Percentiles rank a stretch among this genome's conserved stretches.
These are phyloP conservation scores for Rhodomyrtus tomentosa DNA, from an alignment of 345 rosid genomes.

Conservation along the genomic window DNA sequence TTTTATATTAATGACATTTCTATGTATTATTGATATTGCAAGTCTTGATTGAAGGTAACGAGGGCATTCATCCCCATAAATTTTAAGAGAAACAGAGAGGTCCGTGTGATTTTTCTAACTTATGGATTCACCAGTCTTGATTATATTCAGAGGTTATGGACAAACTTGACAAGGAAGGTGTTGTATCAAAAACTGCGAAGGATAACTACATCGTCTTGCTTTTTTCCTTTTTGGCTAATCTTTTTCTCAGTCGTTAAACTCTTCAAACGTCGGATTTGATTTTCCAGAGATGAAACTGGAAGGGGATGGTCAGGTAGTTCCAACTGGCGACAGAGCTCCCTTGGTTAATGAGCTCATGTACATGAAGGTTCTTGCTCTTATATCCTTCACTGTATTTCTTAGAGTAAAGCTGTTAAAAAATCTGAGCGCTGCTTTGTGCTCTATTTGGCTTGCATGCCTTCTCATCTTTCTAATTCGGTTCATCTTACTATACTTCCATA, in stretches of 20 bases:
- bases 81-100: not conserved
- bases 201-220: constrained; percentile 31
- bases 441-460: not conserved
- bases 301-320: constrained; percentile 24
- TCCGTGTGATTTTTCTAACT: not conserved
- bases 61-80: not conserved
- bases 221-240: not conserved
- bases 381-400: not conserved
- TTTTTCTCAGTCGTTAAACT: not conserved
- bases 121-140: not conserved
- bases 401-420: not conserved
- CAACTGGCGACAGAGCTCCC: constrained; percentile 25
- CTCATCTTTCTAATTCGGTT: not conserved
- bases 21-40: constrained; percentile 14
- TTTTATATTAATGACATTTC: not conserved
- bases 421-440: not conserved
- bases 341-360: constrained; percentile 47
- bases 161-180: constrained; percentile 62
- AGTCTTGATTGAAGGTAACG: constrained; percentile 73
- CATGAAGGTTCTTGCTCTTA: constrained; percentile 50
- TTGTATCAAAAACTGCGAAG: constrained; percentile 42
- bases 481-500: not conserved
- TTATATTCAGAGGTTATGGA: constrained; percentile 67
- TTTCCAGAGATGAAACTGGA: constrained; percentile 72
- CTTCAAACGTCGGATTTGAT: constrained; percentile 41